phyloP scores from a whole-genome alignment of 169 alveolate genomes.

The Plasmodium inui region DNA sequence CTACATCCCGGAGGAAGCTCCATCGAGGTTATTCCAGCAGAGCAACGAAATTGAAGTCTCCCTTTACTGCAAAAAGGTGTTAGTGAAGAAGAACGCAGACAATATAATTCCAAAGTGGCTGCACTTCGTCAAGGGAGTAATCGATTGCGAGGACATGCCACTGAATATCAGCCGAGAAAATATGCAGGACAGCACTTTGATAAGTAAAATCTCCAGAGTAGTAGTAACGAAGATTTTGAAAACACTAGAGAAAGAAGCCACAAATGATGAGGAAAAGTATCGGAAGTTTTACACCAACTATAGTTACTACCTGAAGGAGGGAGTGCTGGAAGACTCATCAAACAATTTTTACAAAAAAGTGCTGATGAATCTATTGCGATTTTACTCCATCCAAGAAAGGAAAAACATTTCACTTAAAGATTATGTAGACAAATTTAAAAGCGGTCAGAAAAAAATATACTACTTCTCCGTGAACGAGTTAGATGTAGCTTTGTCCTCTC shows the following conservation, averaged over 20 bases:
- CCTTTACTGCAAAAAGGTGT: slow-evolving; percentile 90
- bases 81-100: slow-evolving; percentile 93
- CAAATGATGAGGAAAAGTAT: slow-evolving; percentile 87
- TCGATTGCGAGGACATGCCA: slow-evolving; percentile 98
- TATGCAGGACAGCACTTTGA: slow-evolving; percentile 93
- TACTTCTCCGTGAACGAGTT: slow-evolving; percentile 87
- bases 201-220: slow-evolving; percentile 91
- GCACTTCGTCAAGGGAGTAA: slow-evolving; percentile 96
- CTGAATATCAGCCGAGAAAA: slow-evolving; percentile 96
- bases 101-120: slow-evolving; percentile 95
- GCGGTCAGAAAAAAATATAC: slow-evolving; percentile 89
- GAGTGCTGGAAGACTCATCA: slow-evolving; percentile 85
- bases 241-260: slow-evolving; percentile 92
- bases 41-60: slow-evolving; percentile 89
- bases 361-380: slow-evolving; percentile 76
- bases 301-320: slow-evolving; percentile 89
- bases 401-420: slow-evolving; percentile 81
- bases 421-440: slow-evolving; percentile 83
- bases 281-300: slow-evolving; percentile 88
- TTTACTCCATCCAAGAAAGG: slow-evolving; percentile 77
- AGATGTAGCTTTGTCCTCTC: slow-evolving; percentile 90
- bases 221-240: slow-evolving; percentile 92
- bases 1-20: slow-evolving; percentile 93
- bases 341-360: slow-evolving; percentile 79
- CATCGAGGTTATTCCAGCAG: slow-evolving; percentile 90